Evolutionary conservation across 129 eudicot species (phyloP).

Genomic region (Lactuca saligna): DNA sequence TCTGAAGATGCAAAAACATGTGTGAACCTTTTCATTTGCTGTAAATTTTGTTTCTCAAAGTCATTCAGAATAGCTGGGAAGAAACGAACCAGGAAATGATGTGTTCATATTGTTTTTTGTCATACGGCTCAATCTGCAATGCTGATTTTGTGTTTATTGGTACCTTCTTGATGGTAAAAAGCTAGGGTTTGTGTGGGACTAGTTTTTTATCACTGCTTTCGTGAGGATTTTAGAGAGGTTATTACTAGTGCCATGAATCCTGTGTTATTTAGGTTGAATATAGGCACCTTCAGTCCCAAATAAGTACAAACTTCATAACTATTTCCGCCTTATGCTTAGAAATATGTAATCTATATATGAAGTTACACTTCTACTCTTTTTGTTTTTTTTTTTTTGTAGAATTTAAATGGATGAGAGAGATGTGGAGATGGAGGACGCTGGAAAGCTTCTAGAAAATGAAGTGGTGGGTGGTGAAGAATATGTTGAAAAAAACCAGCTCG

Average conservation of each 20-base stretch:
- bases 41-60: neutral
- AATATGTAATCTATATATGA: constrained; percentile 2
- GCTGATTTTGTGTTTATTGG: constrained; percentile 20
- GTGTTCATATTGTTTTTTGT: neutral
- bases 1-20: neutral
- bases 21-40: constrained; percentile 11
- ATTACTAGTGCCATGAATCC: neutral
- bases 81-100: neutral
- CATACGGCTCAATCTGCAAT: neutral
- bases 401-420: constrained; percentile 47
- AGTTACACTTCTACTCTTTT: neutral
- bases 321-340: constrained; percentile 1
- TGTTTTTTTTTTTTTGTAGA: constrained; percentile 14
- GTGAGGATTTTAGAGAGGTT: neutral
- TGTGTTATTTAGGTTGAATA: constrained; percentile 1
- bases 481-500: constrained; percentile 18
- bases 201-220: neutral
- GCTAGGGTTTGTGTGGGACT: constrained; percentile 32
- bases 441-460: constrained; percentile 31
- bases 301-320: neutral
- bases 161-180: constrained; percentile 11
- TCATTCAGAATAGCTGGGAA: neutral
- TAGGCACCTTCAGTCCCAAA: neutral
- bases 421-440: constrained; percentile 60
- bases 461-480: constrained; percentile 23